Percentiles rank a stretch among this genome's conserved stretches.
Evolutionary conservation across 495 filamentous ascomycete genomes (phyloP).

Genomic region (Aspergillus biplanus): DNA sequence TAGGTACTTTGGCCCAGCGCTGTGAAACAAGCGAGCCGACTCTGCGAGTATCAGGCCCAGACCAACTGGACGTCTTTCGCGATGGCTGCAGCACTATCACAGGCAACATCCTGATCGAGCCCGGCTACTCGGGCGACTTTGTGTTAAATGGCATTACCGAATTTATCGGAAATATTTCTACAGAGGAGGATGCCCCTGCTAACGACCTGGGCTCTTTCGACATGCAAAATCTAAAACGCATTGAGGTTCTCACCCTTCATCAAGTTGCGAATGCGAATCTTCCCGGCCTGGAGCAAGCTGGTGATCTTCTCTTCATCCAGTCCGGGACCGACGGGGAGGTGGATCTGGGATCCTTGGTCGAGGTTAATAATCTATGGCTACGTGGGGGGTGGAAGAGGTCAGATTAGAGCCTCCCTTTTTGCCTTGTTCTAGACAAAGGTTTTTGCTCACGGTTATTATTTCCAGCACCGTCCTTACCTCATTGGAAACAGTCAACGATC

Average conservation of each 20-base stretch:
- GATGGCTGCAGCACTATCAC: constrained; percentile 13
- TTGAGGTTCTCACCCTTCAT: not conserved
- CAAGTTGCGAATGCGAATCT: not conserved
- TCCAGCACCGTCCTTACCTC: not conserved
- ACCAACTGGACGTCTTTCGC: constrained; percentile 8
- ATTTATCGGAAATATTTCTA: constrained; percentile 12
- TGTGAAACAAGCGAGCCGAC: not conserved
- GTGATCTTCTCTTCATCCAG: not conserved
- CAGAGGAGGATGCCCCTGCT: not conserved
- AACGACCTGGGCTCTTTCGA: not conserved
- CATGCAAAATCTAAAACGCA: not conserved
- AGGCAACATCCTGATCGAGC: constrained; percentile 5
- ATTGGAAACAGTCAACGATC: not conserved
- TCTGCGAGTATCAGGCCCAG: not conserved
- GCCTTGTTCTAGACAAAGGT: not conserved
- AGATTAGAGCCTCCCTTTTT: not conserved
- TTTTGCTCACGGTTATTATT: not conserved
- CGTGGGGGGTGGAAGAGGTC: constrained; percentile 6
- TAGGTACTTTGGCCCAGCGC: constrained; percentile 3
- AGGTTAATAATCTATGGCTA: constrained; percentile 6
- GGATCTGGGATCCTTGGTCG: constrained; percentile 8
- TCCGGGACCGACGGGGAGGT: not conserved
- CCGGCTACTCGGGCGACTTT: constrained; percentile 15
- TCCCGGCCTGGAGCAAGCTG: constrained; percentile 7
- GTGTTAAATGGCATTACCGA: constrained; percentile 1